Evolutionary conservation across 2,329 filamentous ascomycete species (phyloP).

Genomic region (Beauveria bassiana): DNA sequence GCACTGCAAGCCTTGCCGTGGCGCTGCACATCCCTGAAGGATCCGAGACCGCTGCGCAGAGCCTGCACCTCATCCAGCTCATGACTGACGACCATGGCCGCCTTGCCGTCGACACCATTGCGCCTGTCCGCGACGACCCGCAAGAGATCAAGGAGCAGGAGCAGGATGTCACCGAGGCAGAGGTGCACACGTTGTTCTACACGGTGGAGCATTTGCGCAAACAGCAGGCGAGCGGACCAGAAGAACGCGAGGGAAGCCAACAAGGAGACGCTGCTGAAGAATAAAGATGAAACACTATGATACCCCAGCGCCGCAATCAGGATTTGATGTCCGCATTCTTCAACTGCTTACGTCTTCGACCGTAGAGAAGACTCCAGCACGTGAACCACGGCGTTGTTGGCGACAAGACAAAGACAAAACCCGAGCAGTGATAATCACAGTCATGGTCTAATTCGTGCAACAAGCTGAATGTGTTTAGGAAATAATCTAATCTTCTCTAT

Average conservation of each 20-base stretch:
- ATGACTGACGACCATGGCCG: slow-evolving; percentile 23
- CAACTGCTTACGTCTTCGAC: not conserved
- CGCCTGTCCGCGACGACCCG: slow-evolving; percentile 18
- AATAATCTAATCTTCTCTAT: slow-evolving; percentile 7
- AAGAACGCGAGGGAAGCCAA: slow-evolving; percentile 15
- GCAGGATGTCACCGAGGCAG: slow-evolving; percentile 27
- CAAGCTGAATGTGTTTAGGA: not conserved
- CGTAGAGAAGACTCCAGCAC: not conserved
- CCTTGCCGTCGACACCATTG: slow-evolving; percentile 22
- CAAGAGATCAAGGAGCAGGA: slow-evolving; percentile 25
- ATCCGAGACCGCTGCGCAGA: slow-evolving; percentile 17
- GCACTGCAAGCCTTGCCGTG: slow-evolving; percentile 27
- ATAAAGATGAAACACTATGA: not conserved
- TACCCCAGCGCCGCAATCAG: not conserved
- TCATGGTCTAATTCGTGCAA: slow-evolving; percentile 4
- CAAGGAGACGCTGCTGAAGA: slow-evolving; percentile 9
- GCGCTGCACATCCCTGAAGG: slow-evolving; percentile 31
- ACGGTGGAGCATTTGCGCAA: slow-evolving; percentile 42
- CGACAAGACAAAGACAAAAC: not conserved
- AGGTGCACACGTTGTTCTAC: slow-evolving; percentile 37
- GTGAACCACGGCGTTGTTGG: not conserved
- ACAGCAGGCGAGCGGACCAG: slow-evolving; percentile 22
- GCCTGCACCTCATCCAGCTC: slow-evolving; percentile 24
- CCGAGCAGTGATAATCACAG: not conserved
- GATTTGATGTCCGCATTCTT: too few relatives aligned